Base-by-base conservation (phyloP, 2,329 filamentous ascomycete genomes). In the Karstenula rhodostoma region DNA sequence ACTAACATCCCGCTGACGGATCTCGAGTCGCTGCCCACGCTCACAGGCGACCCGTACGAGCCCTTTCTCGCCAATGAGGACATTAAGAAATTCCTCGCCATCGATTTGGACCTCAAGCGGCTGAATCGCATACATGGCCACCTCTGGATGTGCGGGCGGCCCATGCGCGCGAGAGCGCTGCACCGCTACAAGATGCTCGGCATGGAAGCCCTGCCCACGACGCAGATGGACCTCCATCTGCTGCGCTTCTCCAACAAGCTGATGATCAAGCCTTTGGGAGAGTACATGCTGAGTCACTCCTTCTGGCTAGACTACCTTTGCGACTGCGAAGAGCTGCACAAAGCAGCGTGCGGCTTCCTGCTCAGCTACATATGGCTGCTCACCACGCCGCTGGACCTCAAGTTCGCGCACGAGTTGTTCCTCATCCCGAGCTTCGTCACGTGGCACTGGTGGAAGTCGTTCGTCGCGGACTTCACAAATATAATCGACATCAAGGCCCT, bases 131-230 rank as follows among this genome's bases (percentile, higher is more conserved):
- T 78, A 33, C 74, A 78, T 63, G 56, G 59, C 6, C 70, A 73
- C 15, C 68, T 78, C 4, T 78, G 75, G 75, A 76, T 76, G 75
- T 72, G 72, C 1, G 75, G 75, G 3, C 71, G 75, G 1, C 75
- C 75, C 1, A 70, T 78, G 71, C 73, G 74, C 47, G 74, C 73
- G 2, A 66, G 73, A 2, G 72, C 74, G 3, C 62, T 78, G 23
- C 75, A 78, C 47, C 70, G 75, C 8, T 77, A 78, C 65, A 70
- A 66, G 42, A 77, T 78, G 75, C 62, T 75, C 53, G 68, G 72
- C 17, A 69, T 73, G 53, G 68, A 75, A 15, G 53, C 74, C 4
- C 46, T 76, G 1, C 64, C 64, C 22, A 76, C 73, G 1, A 70
- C 76, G 59, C 75, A 78, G 53, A 74, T 74, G 72, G 76, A 78